phyloP scores from a whole-genome alignment of 75 land plant species.

The Picea sitchensis region DNA sequence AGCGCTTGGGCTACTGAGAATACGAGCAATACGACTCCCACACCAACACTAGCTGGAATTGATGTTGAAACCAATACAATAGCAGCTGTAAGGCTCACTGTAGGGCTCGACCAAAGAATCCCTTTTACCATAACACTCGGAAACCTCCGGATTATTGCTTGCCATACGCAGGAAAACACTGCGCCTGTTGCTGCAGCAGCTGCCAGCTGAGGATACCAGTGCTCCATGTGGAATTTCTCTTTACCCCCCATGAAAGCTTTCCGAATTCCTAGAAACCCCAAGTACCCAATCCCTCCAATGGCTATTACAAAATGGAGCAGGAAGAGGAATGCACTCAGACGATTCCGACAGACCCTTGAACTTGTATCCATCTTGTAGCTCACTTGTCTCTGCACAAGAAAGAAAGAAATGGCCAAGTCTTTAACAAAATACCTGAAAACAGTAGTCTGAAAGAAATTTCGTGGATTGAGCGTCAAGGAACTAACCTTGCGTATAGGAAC shows the following conservation, averaged over 20 bases:
- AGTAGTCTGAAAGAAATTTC: no score
- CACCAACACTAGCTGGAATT: slow-evolving; percentile 18
- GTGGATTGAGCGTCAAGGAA: no score
- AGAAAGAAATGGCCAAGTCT: no score
- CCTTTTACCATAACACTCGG: slow-evolving; percentile 31
- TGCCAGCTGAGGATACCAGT: slow-evolving; percentile 74
- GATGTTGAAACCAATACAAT: slow-evolving; percentile 25
- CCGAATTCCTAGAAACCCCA: slow-evolving; percentile 26
- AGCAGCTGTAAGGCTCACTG: slow-evolving; percentile 23
- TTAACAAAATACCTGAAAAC: no score
- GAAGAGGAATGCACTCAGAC: slow-evolving; percentile 41
- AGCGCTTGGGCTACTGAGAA: slow-evolving; percentile 26
- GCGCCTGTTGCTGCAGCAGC: slow-evolving; percentile 43
- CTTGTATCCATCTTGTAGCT: no score
- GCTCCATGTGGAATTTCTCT: slow-evolving; percentile 20
- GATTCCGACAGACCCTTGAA: slow-evolving; percentile 46
- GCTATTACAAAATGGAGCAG: slow-evolving; percentile 37
- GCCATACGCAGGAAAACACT: slow-evolving; percentile 31
- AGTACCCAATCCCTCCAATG: slow-evolving; percentile 35
- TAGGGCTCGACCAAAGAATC: slow-evolving; percentile 33
- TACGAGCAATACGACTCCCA: slow-evolving; percentile 23
- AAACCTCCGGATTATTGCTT: slow-evolving; percentile 16
- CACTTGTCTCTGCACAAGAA: no score
- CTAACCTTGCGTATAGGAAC: no score
- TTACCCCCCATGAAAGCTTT: slow-evolving; percentile 15